phyloP scores from a whole-genome alignment of 192 early-diverging fungal species.

The Glomus cerebriforme region DNA sequence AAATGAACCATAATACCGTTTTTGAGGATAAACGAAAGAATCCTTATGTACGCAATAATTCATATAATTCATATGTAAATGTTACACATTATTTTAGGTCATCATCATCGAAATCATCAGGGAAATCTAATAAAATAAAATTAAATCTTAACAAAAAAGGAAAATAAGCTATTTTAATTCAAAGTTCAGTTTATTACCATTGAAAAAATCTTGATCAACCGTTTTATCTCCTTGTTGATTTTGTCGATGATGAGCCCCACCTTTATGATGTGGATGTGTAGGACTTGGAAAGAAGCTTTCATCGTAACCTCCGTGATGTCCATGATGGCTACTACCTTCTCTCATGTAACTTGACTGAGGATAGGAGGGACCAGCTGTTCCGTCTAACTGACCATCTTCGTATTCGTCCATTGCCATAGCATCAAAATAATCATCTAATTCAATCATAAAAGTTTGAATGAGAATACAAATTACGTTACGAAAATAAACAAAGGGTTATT shows the following conservation, averaged over 20 bases:
- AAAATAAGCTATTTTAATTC: background rate
- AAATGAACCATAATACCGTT: too few relatives aligned
- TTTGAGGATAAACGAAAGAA: too few relatives aligned
- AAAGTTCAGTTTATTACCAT: slow-evolving; percentile 6
- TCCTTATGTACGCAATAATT: too few relatives aligned
- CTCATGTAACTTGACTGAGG: slow-evolving; percentile 2
- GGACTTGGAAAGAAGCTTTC: slow-evolving; percentile 17
- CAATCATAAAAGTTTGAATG: background rate
- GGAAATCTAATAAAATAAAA: slow-evolving; percentile 19
- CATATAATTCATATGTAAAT: too few relatives aligned
- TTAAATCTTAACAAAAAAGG: background rate
- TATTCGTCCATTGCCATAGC: slow-evolving; percentile 31
- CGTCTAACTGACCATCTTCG: slow-evolving; percentile 12
- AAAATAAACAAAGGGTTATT: too few relatives aligned
- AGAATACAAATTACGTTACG: background rate
- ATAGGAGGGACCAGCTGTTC: slow-evolving; percentile 8
- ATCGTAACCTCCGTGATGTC: background rate
- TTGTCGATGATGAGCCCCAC: slow-evolving; percentile 27
- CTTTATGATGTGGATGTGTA: slow-evolving; percentile 16
- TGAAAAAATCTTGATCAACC: slow-evolving; percentile 31
- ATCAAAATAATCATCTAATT: slow-evolving; percentile 23
- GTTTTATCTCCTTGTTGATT: slow-evolving; percentile 26
- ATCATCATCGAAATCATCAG: slow-evolving; percentile 34
- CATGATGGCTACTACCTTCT: slow-evolving; percentile 1
- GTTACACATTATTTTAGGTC: slow-evolving; percentile 31